Evolutionary conservation across 1,284 basidiomycete species (phyloP), one percentile per base, ranked within the genome.

Genomic region (Ceratobasidium papillatum): DNA sequence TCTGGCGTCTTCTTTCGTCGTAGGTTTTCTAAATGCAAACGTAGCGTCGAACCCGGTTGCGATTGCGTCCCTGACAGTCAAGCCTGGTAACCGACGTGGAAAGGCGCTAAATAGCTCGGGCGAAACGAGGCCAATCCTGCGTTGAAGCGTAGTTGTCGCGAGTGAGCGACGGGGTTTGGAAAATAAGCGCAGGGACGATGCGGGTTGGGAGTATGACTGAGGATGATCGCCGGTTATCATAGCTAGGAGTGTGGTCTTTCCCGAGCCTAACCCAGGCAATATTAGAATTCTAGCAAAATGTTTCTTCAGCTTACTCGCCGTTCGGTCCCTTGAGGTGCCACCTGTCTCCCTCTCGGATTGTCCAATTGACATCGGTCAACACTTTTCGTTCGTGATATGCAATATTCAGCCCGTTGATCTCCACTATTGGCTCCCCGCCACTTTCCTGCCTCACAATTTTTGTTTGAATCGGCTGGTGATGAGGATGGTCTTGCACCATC

Each of bases 171-270:
- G 89, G 0, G 91, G 91, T 51, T 87, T 85, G 51, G 87, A 88
- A 77, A 96, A 94, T 56, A 96, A 87, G 2, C 86, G 84, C 8
- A 99, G 87, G 19, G 84, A 82, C 0, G 77, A 32, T 0, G 82
- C 62, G 0, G 84, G 82, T 80, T 94, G 91, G 0, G 90, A 91
- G 83, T 92, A 99, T 0, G 96, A 97, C 77, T 94, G 94, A 0
- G 97, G 96, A 81, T 99, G 97, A 79, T 97, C 95, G 30, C 97
- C 97, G 0, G 95, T 94, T 47, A 99, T 84, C 41, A 99, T 82
- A 3, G 96, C 91, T n/a, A 98, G 86, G 0, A 99, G 88, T 0
- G 97, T 99, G 0, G 96, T 97, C 84, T 99, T 99, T 1, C 97
- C 97, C 0, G 94, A 95, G 59, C 95, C 93, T 94, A 41, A 76